phyloP scores from a whole-genome alignment of 257 asterid species.

The Oldenlandia corymbosa region DNA sequence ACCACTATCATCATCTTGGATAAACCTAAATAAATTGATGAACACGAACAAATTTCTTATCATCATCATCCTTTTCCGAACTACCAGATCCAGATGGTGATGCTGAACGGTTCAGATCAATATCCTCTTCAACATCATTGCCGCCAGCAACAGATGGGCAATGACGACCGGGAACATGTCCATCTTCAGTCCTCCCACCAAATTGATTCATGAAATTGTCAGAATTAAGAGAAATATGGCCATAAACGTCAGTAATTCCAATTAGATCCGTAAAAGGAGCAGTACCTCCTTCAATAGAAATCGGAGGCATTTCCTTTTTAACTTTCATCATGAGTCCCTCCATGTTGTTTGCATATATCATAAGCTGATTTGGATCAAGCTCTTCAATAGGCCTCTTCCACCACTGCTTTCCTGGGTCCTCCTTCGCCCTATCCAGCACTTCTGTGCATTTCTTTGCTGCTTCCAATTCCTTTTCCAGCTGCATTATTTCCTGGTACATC shows the following conservation, averaged over 20 bases:
- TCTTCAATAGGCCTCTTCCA: neutral
- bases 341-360: slow-evolving; percentile 5
- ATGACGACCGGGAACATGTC: too few relatives aligned
- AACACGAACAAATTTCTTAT: neutral
- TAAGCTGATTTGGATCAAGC: slow-evolving; percentile 5
- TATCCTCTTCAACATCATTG: too few relatives aligned
- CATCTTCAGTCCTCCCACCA: too few relatives aligned
- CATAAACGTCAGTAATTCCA: too few relatives aligned
- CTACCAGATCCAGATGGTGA: too few relatives aligned
- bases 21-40: neutral
- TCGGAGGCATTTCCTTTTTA: too few relatives aligned
- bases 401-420: neutral
- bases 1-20: neutral
- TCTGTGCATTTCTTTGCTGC: neutral
- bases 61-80: neutral
- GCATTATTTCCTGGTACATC: neutral
- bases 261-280: too few relatives aligned
- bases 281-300: too few relatives aligned
- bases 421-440: too few relatives aligned
- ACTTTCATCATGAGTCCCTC: slow-evolving; percentile 14
- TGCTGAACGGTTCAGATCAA: neutral
- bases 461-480: neutral
- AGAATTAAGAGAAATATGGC: too few relatives aligned
- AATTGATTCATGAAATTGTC: too few relatives aligned
- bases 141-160: too few relatives aligned